Percentiles rank a stretch among this genome's conserved stretches.
Evolutionary conservation across 1,139 yeast genomes (phyloP).

Genomic region (Yamadazyma trypodendri): DNA sequence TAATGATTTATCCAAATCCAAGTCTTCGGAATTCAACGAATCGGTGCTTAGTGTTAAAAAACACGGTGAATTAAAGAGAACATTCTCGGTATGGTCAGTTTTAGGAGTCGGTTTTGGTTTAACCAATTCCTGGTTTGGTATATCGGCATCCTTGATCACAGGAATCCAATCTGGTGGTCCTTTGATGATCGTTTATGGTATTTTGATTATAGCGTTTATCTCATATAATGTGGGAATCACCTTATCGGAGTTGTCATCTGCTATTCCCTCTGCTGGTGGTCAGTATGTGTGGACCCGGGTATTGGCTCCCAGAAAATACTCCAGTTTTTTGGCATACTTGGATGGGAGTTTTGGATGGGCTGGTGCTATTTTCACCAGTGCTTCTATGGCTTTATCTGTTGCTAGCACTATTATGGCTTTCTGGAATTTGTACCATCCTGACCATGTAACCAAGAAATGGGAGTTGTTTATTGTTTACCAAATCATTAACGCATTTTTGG

Average conservation of each 20-base stretch:
- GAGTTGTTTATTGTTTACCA: constrained; percentile 52
- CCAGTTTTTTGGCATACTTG: constrained; percentile 48
- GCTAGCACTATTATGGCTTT: constrained; percentile 51
- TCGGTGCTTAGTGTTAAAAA: constrained; percentile 6
- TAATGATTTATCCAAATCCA: constrained; percentile 5
- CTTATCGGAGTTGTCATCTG: constrained; percentile 50
- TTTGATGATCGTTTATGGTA: constrained; percentile 64
- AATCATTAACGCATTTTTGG: constrained; percentile 30
- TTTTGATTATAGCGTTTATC: constrained; percentile 55
- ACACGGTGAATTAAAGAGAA: constrained; percentile 42
- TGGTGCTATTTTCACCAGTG: constrained; percentile 56
- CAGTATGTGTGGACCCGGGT: constrained; percentile 61
- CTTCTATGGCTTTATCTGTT: constrained; percentile 52
- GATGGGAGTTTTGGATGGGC: constrained; percentile 61
- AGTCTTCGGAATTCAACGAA: constrained; percentile 10
- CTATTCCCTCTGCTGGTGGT: constrained; percentile 60
- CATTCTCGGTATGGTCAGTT: constrained; percentile 53
- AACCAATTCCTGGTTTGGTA: constrained; percentile 72
- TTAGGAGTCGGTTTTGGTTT: constrained; percentile 69
- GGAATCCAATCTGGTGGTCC: constrained; percentile 72
- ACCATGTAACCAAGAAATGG: constrained; percentile 47
- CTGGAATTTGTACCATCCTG: constrained; percentile 46
- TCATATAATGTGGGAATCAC: constrained; percentile 41
- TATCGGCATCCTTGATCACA: constrained; percentile 61
- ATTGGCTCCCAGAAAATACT: constrained; percentile 49